Conservation (phyloP, 495 filamentous ascomycete genomes). For the Lasiosphaeris hirsuta region DNA sequence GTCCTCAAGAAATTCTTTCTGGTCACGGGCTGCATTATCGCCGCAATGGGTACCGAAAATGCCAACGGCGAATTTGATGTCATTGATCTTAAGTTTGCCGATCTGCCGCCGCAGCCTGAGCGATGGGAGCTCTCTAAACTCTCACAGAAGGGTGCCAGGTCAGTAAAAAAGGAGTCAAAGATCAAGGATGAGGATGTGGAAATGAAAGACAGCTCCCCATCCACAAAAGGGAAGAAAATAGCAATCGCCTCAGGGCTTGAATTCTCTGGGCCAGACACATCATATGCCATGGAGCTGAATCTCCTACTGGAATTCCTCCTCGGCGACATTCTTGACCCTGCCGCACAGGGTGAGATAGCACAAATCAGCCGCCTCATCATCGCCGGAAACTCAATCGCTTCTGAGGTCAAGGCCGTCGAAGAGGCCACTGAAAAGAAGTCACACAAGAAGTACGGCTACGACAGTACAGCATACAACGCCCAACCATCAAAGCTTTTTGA, state of each 20-base stretch:
- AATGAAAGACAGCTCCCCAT: constrained; percentile 38
- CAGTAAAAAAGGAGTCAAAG: constrained; percentile 20
- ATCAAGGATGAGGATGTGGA: constrained; percentile 41
- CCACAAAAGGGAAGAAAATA: constrained; percentile 57
- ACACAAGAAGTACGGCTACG: constrained; percentile 90
- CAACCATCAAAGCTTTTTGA: constrained; percentile 80
- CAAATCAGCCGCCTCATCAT: constrained; percentile 83
- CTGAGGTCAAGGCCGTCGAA: constrained; percentile 37
- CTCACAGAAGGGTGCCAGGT: constrained; percentile 17
- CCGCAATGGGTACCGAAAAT: constrained; percentile 90
- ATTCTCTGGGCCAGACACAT: constrained; percentile 67
- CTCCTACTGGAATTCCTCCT: constrained; percentile 84
- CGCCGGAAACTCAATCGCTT: constrained; percentile 79
- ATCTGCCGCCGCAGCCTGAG: constrained; percentile 73
- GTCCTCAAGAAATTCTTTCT: constrained; percentile 61
- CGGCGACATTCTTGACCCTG: constrained; percentile 67
- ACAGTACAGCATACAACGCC: constrained; percentile 80
- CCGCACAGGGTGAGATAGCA: constrained; percentile 54
- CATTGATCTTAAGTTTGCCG: constrained; percentile 81
- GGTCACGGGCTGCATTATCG: constrained; percentile 88
- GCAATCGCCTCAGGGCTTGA: constrained; percentile 86
- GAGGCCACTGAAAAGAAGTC: constrained; percentile 33
- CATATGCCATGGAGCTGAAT: constrained; percentile 67
- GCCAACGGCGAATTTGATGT: constrained; percentile 88
- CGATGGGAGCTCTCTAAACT: constrained; percentile 62